Conservation (phyloP, 1,139 yeast species). For the Suhomyces choctaworum region DNA sequence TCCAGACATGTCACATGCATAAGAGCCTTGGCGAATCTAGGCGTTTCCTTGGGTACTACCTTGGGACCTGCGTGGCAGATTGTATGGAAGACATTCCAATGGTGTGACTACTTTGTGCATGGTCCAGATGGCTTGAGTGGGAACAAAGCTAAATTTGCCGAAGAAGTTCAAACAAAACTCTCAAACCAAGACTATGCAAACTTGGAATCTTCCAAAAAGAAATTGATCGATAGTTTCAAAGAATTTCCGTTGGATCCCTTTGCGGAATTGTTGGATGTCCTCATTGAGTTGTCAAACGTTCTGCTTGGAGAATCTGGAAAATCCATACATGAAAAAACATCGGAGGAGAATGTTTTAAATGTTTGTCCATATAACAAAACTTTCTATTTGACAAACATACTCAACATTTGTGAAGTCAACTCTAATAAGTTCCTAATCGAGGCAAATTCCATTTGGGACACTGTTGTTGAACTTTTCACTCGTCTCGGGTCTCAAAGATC, state of each 20-base stretch:
- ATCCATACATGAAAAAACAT: conserved; percentile 1
- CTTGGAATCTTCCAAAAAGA: conserved; percentile 56
- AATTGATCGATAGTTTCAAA: conserved; percentile 61
- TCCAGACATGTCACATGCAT: conserved; percentile 73
- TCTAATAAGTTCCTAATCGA: conserved; percentile 48
- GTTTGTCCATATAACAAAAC: conserved; percentile 44
- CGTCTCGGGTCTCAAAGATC: conserved; percentile 36
- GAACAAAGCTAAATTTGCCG: conserved; percentile 20
- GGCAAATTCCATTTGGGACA: conserved; percentile 46
- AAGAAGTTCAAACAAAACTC: conserved; percentile 27
- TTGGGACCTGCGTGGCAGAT: conserved; percentile 69
- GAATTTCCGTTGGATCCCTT: conserved; percentile 55
- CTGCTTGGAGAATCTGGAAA: conserved; percentile 18
- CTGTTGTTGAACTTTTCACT: conserved; percentile 46
- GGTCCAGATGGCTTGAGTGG: conserved; percentile 53
- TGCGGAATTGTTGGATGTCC: conserved; percentile 41
- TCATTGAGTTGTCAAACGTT: conserved; percentile 44
- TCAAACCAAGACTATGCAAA: conserved; percentile 48
- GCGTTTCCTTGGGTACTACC: conserved; percentile 74
- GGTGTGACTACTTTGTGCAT: conserved; percentile 65
- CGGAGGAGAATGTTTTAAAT: conserved; percentile 1
- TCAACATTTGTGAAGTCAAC: conserved; percentile 51
- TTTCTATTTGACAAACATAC: conserved; percentile 39
- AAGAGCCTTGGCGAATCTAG: conserved; percentile 74
- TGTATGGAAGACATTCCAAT: conserved; percentile 68